Conservation (phyloP, 2,329 filamentous ascomycete genomes). For the Acrocalymma vagum region DNA sequence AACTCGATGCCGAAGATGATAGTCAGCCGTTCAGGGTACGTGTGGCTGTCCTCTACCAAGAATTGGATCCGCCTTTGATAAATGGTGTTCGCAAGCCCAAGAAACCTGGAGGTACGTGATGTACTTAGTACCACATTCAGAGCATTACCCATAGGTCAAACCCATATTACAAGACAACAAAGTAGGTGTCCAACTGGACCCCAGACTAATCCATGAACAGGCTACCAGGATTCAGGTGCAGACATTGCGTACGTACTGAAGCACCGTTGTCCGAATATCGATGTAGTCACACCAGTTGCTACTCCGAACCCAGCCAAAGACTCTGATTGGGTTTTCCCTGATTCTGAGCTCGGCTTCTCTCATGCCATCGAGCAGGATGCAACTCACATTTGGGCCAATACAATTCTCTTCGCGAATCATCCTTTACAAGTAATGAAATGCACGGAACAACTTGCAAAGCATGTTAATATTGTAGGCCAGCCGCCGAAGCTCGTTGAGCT, state of each 20-base stretch:
- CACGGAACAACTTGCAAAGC: constrained; percentile 38
- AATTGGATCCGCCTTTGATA: constrained; percentile 56
- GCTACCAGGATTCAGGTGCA: constrained; percentile 59
- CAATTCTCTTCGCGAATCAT: constrained; percentile 58
- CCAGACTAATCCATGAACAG: constrained; percentile 30
- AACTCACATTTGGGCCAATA: constrained; percentile 62
- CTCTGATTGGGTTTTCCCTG: constrained; percentile 89
- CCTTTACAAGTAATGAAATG: constrained; percentile 54
- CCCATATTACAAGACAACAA: too few species aligned
- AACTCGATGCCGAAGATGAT: not conserved
- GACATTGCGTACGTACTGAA: constrained; percentile 57
- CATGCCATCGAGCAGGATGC: constrained; percentile 90
- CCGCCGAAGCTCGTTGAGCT: constrained; percentile 57
- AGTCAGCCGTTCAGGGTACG: too few species aligned
- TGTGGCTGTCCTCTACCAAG: constrained; percentile 59
- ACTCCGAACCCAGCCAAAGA: constrained; percentile 63
- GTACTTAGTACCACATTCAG: not conserved
- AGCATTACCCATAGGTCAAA: too few species aligned
- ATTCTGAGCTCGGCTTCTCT: constrained; percentile 91
- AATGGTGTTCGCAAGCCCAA: constrained; percentile 58
- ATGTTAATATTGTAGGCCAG: constrained; percentile 55
- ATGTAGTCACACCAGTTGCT: constrained; percentile 41
- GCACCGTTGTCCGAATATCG: constrained; percentile 31
- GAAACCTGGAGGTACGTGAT: constrained; percentile 61
- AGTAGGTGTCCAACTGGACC: too few species aligned